A percentile compares a stretch with the other conserved stretches of the same genome.
phyloP scores from a whole-genome alignment of 129 eudicot genomes.

The Dittrichia graveolens region DNA sequence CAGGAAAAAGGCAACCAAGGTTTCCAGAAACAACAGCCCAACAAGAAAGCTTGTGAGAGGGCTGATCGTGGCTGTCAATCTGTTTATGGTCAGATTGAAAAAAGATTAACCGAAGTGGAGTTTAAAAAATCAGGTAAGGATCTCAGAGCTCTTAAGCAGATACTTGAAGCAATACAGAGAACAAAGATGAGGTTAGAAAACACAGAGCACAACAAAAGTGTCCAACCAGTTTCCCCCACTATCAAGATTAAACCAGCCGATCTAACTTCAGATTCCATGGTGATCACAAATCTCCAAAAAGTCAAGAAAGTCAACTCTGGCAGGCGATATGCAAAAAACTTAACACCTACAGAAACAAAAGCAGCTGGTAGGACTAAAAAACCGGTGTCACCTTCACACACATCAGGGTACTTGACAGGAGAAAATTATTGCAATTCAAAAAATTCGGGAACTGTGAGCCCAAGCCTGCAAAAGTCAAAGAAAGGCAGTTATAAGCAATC shows the following conservation, averaged over 20 bases:
- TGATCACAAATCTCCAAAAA: slow-evolving; percentile 31
- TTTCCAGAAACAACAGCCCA: slow-evolving; percentile 26
- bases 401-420: slow-evolving; percentile 27
- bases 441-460: slow-evolving; percentile 47
- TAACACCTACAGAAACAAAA: slow-evolving; percentile 40
- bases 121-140: slow-evolving; percentile 89
- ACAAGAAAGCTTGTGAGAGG: slow-evolving; percentile 29
- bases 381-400: slow-evolving; percentile 29
- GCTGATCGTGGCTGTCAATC: slow-evolving; percentile 45
- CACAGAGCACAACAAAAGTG: slow-evolving; percentile 21
- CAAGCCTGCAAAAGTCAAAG: slow-evolving; percentile 43
- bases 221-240: slow-evolving; percentile 4
- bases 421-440: slow-evolving; percentile 33
- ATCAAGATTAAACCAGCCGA: slow-evolving; percentile 21
- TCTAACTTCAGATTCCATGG: slow-evolving; percentile 34
- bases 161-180: slow-evolving; percentile 82
- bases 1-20: slow-evolving; percentile 29
- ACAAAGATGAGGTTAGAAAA: slow-evolving; percentile 50
- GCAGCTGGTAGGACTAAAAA: slow-evolving; percentile 34
- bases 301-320: slow-evolving; percentile 39
- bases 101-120: slow-evolving; percentile 70
- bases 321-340: slow-evolving; percentile 22
- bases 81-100: slow-evolving; percentile 73
- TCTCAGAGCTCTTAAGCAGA: slow-evolving; percentile 92
- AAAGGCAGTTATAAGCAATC: slow-evolving; percentile 40